Conservation (phyloP, 805 yeast species). For the Metschnikowia noctiluminum region DNA sequence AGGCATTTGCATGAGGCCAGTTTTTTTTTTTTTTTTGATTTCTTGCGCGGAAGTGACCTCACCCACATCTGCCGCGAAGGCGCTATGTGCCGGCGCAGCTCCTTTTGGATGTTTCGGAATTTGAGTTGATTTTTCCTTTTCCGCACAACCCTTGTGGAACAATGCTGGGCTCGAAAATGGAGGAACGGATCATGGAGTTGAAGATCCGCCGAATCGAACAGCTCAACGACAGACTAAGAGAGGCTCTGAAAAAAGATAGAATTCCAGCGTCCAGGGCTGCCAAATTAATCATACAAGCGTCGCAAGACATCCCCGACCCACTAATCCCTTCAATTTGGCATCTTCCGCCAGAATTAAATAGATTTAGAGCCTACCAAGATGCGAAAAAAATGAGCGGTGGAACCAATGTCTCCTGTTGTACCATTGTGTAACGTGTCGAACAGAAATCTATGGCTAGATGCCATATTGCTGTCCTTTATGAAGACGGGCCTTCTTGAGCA, state of each 20-base stretch:
- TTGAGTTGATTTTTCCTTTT: slow-evolving; percentile 7
- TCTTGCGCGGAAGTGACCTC: background rate
- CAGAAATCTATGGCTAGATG: background rate
- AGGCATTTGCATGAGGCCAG: background rate
- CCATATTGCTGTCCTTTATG: background rate
- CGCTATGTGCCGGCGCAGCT: slow-evolving; percentile 3
- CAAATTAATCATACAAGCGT: slow-evolving; percentile 41
- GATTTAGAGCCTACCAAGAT: slow-evolving; percentile 26
- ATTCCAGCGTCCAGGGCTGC: slow-evolving; percentile 65
- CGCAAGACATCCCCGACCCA: slow-evolving; percentile 44
- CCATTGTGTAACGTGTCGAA: slow-evolving; percentile 21
- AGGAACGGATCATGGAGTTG: slow-evolving; percentile 46
- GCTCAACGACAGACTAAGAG: slow-evolving; percentile 50
- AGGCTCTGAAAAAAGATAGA: slow-evolving; percentile 51
- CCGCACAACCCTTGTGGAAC: background rate
- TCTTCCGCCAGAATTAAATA: slow-evolving; percentile 31
- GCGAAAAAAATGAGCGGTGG: slow-evolving; percentile 10
- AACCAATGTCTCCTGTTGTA: slow-evolving; percentile 26
- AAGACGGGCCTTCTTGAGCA: background rate
- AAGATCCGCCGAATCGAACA: slow-evolving; percentile 61
- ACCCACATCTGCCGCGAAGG: background rate
- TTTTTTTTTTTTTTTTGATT: no score
- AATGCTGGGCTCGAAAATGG: slow-evolving; percentile 15
- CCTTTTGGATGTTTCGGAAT: slow-evolving; percentile 5
- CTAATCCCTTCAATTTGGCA: slow-evolving; percentile 46